phyloP scores from a whole-genome alignment of 805 yeast genomes.

The Lipomyces orientalis region DNA sequence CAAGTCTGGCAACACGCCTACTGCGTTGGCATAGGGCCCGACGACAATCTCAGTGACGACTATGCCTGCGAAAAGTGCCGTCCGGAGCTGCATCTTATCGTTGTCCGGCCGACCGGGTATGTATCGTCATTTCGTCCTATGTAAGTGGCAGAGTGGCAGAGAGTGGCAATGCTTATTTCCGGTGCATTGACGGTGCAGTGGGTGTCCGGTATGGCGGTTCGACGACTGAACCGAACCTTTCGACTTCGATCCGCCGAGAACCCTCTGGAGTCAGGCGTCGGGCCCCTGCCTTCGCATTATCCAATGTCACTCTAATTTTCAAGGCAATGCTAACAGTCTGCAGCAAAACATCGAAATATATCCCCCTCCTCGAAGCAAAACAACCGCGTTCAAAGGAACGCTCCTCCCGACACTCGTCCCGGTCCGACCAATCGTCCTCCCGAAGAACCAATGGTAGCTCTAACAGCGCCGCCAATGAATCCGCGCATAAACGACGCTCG shows the following conservation, averaged over 20 bases:
- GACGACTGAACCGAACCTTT: not conserved
- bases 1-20: conserved; percentile 97
- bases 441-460: conserved; percentile 1
- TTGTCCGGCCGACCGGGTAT: conserved; percentile 52
- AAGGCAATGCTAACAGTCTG: not conserved
- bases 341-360: conserved; percentile 54
- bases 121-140: conserved; percentile 8
- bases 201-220: not conserved
- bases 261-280: too few species aligned
- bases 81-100: conserved; percentile 77
- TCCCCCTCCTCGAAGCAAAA: conserved; percentile 49
- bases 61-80: conserved; percentile 94
- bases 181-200: not conserved
- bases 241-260: not conserved
- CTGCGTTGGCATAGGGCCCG: conserved; percentile 84
- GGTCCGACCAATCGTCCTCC: conserved; percentile 2
- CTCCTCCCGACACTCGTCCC: conserved; percentile 6
- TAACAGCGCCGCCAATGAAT: conserved; percentile 18
- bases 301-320: conserved; percentile 2
- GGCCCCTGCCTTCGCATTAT: not conserved
- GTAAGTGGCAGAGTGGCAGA: not conserved
- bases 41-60: conserved; percentile 83
- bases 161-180: conserved; percentile 6
- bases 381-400: conserved; percentile 25
- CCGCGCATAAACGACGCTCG: conserved; percentile 41